phyloP scores from a whole-genome alignment of 805 yeast genomes.

The Saccharomyces paradoxus region DNA sequence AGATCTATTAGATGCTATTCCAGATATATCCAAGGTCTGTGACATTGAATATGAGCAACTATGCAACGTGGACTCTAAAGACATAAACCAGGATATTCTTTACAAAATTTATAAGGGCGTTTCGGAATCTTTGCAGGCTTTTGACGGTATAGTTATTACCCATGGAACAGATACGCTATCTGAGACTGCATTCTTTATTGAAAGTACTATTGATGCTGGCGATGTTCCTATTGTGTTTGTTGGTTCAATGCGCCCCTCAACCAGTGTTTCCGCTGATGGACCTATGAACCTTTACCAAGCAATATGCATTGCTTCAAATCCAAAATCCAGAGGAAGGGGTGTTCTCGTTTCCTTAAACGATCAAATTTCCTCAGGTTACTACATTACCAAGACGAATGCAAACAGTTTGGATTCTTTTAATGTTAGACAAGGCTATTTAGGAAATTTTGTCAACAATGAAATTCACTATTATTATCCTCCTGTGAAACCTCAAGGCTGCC shows the following conservation, averaged over 20 bases:
- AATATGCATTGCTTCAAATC: slow-evolving; percentile 50
- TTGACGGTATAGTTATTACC: slow-evolving; percentile 56
- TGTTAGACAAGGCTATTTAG: slow-evolving; percentile 63
- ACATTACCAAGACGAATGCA: slow-evolving; percentile 63
- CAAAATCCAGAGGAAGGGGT: slow-evolving; percentile 47
- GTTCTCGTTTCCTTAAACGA: slow-evolving; percentile 59
- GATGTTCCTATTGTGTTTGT: slow-evolving; percentile 56
- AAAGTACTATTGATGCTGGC: slow-evolving; percentile 37
- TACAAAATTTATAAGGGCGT: slow-evolving; percentile 40
- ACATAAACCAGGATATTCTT: slow-evolving; percentile 41
- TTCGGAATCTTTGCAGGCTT: slow-evolving; percentile 36
- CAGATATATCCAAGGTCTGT: slow-evolving; percentile 47
- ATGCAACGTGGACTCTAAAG: slow-evolving; percentile 54
- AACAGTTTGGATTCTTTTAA: slow-evolving; percentile 65
- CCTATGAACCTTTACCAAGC: slow-evolving; percentile 68
- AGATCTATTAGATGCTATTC: slow-evolving; percentile 45
- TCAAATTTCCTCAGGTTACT: slow-evolving; percentile 60
- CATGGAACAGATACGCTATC: slow-evolving; percentile 69
- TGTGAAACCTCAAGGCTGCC: slow-evolving; percentile 45
- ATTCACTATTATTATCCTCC: slow-evolving; percentile 60
- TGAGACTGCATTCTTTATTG: slow-evolving; percentile 59
- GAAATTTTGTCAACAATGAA: slow-evolving; percentile 59
- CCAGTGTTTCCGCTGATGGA: slow-evolving; percentile 63
- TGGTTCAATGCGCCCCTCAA: slow-evolving; percentile 70
- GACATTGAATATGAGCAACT: slow-evolving; percentile 55